Conservation (phyloP, 1,284 basidiomycete species). For the Trichosporon ovoides region DNA sequence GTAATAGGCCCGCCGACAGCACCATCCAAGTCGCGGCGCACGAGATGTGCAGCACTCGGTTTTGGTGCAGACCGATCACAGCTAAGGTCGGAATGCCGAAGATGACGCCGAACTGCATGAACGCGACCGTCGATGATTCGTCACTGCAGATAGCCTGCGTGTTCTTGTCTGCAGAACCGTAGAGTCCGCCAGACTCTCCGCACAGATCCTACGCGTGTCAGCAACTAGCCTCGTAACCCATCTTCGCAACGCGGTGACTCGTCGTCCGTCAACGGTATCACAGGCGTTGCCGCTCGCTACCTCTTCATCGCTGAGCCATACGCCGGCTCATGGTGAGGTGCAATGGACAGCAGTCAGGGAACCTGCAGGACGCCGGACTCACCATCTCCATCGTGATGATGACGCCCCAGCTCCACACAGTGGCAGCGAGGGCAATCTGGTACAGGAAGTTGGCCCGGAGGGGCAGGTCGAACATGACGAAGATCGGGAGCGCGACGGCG, state of each 20-base stretch:
- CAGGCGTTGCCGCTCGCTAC: too few relatives aligned
- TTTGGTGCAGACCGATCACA: conserved; percentile 67
- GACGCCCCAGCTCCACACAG: conserved; percentile 39
- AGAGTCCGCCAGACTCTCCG: not conserved
- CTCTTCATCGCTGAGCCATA: too few relatives aligned
- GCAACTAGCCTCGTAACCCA: too few relatives aligned
- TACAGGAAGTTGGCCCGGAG: conserved; percentile 23
- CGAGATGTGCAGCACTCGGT: conserved; percentile 61
- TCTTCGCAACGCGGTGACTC: too few relatives aligned
- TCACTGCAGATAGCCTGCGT: not conserved
- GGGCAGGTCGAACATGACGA: conserved; percentile 35
- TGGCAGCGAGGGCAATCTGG: conserved; percentile 37
- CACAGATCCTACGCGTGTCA: not conserved
- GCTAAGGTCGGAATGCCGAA: conserved; percentile 66
- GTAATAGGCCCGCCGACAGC: conserved; percentile 27
- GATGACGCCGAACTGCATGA: not conserved
- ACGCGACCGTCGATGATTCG: not conserved
- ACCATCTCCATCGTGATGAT: conserved; percentile 40
- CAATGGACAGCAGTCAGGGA: too few relatives aligned
- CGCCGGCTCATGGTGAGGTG: not conserved
- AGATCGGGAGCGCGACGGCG: conserved; percentile 35
- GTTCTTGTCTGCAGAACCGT: not conserved
- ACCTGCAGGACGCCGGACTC: not conserved
- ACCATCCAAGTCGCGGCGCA: conserved; percentile 55
- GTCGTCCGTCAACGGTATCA: too few relatives aligned